Evolutionary conservation across 495 filamentous ascomycete species (phyloP), one percentile per base, ranked within the genome.

Genomic region (Penicillium paradoxum): DNA sequence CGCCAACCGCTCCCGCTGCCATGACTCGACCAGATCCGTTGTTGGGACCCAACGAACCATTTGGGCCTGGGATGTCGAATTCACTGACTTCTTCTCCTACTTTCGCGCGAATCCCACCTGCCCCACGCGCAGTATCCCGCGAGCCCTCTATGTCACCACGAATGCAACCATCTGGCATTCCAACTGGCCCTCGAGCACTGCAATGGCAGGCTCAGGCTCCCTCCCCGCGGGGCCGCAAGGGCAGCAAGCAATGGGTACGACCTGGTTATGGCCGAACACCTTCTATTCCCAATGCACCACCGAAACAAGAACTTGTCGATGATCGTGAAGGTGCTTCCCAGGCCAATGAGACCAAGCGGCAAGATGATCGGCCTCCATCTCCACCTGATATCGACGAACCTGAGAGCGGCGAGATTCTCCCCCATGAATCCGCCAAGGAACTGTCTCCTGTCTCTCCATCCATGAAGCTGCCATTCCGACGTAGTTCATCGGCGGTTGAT

Each of bases 161-260:
- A 5, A 79, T 82, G 63, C 73, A 73, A 43, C 72, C 75, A 44
- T 77, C 79, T 11, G 73, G 69, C 27, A 80, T 84, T 22, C 83
- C 83, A 11, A 77, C 78, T 0, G 83, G 81, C 3, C 82, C 82
- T 24, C 78, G 83, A 24, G 79, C 79, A 9, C 72, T 79, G 17
- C 67, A 69, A 43, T 62, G 70, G 24, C 68, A 60, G 22, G 59
- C 50, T 49, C 68, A 60, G 22, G 59, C 50, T 49, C 53, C 57
- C 30, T 61, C 64, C 18, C 63, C 64, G 3, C 65, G 72, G 9
- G 70, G 72, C 32, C 68, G 58, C 33, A 80, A 69, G 51, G 61
- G 48, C 57, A 83, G 77, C 53, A 84, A 83, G 48, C 80, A 80
- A 60, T 86, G 83, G 83, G 76, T 81, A 49, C 83, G 82, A 43